Conservation (phyloP, 2,329 filamentous ascomycete genomes). For the Colletotrichum lini region DNA sequence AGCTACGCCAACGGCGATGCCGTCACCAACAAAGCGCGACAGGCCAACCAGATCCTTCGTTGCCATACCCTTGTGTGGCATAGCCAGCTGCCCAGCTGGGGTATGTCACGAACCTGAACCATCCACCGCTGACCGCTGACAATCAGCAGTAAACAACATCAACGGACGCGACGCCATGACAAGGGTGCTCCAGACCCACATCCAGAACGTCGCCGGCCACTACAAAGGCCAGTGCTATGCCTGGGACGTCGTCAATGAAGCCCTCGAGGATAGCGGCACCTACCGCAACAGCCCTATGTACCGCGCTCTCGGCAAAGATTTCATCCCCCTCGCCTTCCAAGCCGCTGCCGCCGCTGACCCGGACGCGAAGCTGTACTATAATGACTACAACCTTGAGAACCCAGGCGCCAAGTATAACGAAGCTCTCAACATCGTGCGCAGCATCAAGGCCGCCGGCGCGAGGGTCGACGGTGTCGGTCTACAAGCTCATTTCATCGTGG, state of each 20-base stretch:
- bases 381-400: slow-evolving; percentile 65
- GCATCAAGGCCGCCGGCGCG: slow-evolving; percentile 54
- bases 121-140: neutral
- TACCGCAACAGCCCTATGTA: slow-evolving; percentile 56
- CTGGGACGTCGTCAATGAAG: slow-evolving; percentile 68
- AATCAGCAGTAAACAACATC: slow-evolving; percentile 63
- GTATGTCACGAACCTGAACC: neutral
- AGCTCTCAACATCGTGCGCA: slow-evolving; percentile 51
- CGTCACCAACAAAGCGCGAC: slow-evolving; percentile 59
- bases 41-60: slow-evolving; percentile 51
- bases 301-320: slow-evolving; percentile 58
- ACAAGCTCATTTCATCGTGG: slow-evolving; percentile 64
- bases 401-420: slow-evolving; percentile 66
- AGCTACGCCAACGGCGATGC: slow-evolving; percentile 70
- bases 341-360: slow-evolving; percentile 58
- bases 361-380: slow-evolving; percentile 55
- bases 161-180: slow-evolving; percentile 59
- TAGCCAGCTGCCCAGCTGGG: slow-evolving; percentile 57
- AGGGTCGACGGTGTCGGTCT: slow-evolving; percentile 68
- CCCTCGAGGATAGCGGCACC: slow-evolving; percentile 58
- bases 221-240: slow-evolving; percentile 62
- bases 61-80: slow-evolving; percentile 65
- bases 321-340: slow-evolving; percentile 61
- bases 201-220: slow-evolving; percentile 60
- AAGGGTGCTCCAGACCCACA: slow-evolving; percentile 64